Conservation (phyloP, 495 filamentous ascomycete genomes). For the Daldinia bambusicola region DNA sequence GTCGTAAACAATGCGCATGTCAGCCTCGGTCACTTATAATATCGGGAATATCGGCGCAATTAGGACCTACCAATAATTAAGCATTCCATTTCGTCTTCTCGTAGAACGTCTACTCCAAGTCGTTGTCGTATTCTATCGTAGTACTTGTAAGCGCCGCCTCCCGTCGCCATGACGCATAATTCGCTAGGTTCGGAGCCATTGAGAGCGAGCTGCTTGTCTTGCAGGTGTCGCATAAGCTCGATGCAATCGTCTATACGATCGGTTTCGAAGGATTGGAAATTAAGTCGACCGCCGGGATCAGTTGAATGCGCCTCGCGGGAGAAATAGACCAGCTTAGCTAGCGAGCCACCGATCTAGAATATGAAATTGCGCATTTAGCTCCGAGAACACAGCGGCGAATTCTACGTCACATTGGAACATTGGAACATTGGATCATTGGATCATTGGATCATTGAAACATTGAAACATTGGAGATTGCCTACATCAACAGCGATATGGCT, state of each 20-base stretch:
- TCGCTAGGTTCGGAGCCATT: conserved; percentile 73
- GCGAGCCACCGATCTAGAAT: conserved; percentile 91
- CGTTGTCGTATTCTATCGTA: conserved; percentile 87
- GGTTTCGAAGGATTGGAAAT: conserved; percentile 96
- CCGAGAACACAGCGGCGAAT: not conserved
- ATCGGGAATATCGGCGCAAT: not conserved
- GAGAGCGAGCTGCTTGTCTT: conserved; percentile 77
- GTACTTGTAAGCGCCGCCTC: conserved; percentile 94
- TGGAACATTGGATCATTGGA: no score
- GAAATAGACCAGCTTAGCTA: conserved; percentile 97
- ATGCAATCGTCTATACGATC: conserved; percentile 91
- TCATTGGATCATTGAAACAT: no score
- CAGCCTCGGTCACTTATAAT: not conserved
- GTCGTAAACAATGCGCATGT: conserved; percentile 13
- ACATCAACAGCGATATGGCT: conserved; percentile 98
- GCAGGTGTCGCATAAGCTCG: conserved; percentile 83
- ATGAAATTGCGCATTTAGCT: conserved; percentile 15
- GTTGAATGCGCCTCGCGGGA: conserved; percentile 81
- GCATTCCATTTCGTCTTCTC: conserved; percentile 99
- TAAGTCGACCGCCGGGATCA: conserved; percentile 87
- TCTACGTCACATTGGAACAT: conserved; percentile 1
- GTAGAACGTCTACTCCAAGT: conserved; percentile 83
- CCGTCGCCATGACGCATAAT: conserved; percentile 91
- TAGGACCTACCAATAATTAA: conserved; percentile 82
- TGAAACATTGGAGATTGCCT: conserved; percentile 48